Conservation (phyloP, 768 basidiomycete species). For the Naganishia vishniacii region DNA sequence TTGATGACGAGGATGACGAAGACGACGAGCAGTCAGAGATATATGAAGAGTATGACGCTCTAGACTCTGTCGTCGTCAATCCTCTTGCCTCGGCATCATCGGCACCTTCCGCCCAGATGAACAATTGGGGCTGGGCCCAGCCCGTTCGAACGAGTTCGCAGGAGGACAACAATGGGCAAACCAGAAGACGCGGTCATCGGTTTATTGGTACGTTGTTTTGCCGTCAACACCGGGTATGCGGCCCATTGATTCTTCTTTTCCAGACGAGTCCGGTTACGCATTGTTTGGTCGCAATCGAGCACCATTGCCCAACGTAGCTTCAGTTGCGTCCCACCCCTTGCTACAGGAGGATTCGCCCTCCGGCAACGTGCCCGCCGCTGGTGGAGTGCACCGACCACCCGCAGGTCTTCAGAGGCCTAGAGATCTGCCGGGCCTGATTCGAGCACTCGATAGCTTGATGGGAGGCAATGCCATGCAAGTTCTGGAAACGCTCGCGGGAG, state of each 20-base stretch:
- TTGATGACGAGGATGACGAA: conserved; percentile 27
- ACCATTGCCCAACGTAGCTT: conserved; percentile 3
- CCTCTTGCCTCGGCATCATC: conserved; percentile 27
- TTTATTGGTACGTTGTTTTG: conserved; percentile 21
- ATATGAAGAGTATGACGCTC: conserved; percentile 22
- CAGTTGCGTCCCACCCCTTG: conserved; percentile 23
- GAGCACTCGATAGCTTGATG: conserved; percentile 22
- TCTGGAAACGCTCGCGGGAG: conserved; percentile 17
- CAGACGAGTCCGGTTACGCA: conserved; percentile 3
- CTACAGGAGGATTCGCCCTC: conserved; percentile 11
- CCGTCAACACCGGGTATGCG: neutral
- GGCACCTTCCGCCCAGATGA: conserved; percentile 9
- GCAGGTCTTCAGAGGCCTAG: conserved; percentile 11
- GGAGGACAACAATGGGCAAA: conserved; percentile 6
- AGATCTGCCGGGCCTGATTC: conserved; percentile 11
- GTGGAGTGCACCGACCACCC: neutral
- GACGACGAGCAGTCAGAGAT: conserved; percentile 25
- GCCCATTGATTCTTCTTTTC: neutral
- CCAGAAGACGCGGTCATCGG: conserved; percentile 8
- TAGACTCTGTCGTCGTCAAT: conserved; percentile 25
- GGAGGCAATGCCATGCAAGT: conserved; percentile 16
- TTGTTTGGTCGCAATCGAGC: conserved; percentile 8
- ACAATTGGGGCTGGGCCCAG: conserved; percentile 34
- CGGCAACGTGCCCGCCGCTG: neutral
- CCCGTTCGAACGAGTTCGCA: conserved; percentile 21